A percentile compares a stretch with the other conserved stretches of the same genome.
Conservation (phyloP, 805 yeast species). For the Dipodascus albidus region DNA sequence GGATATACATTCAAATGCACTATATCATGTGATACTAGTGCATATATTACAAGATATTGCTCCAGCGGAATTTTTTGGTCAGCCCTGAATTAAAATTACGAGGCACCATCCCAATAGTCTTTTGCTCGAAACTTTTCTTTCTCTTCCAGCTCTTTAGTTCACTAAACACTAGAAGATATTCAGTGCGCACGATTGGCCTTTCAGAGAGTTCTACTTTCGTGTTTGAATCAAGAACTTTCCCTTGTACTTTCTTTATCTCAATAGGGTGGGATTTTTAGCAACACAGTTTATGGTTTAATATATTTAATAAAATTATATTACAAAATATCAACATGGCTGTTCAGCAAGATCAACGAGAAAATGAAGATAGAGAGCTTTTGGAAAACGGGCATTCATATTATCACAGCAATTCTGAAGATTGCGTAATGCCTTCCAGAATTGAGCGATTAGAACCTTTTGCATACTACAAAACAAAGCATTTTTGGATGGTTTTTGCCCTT, state of each 20-base stretch:
- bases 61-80: slow-evolving; percentile 27
- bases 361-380: background rate
- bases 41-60: too few species aligned
- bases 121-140: too few species aligned
- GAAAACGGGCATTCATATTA: background rate
- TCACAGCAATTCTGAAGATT: background rate
- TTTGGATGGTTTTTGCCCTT: slow-evolving; percentile 31
- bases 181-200: slow-evolving; percentile 3
- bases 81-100: slow-evolving; percentile 17
- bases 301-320: too few species aligned
- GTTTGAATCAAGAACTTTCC: background rate
- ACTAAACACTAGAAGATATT: slow-evolving; percentile 9
- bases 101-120: slow-evolving; percentile 23
- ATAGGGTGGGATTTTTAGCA: background rate
- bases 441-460: slow-evolving; percentile 13
- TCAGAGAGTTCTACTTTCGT: slow-evolving; percentile 3
- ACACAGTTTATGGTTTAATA: background rate
- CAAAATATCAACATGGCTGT: background rate
- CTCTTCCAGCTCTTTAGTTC: slow-evolving; percentile 11
- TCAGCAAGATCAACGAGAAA: background rate
- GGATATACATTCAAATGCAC: too few species aligned
- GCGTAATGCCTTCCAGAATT: slow-evolving; percentile 1
- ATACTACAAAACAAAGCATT: slow-evolving; percentile 25
- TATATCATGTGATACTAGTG: too few species aligned
- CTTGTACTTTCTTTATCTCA: too few species aligned